phyloP scores from a whole-genome alignment of 345 rosid genomes.

The Syzygium oleosum region DNA sequence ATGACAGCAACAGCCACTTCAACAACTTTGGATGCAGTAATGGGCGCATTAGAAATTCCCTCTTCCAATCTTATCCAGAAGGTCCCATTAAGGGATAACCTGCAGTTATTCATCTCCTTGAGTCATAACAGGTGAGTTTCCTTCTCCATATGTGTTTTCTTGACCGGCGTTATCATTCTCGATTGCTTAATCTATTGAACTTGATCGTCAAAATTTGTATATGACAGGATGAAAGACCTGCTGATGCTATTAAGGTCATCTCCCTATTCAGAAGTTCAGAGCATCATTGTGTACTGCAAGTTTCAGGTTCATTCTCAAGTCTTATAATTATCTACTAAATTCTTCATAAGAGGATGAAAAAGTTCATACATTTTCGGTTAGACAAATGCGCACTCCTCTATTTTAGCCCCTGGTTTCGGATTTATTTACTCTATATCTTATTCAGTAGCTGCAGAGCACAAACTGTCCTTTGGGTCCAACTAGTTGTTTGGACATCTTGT shows the following conservation, averaged over 20 bases:
- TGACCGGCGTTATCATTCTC: not conserved
- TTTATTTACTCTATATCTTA: not conserved
- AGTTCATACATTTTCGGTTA: not conserved
- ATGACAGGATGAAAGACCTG: conserved; percentile 75
- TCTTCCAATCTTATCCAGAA: conserved; percentile 65
- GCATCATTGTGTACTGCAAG: conserved; percentile 93
- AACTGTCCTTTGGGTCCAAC: not conserved
- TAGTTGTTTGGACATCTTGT: not conserved
- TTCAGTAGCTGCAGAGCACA: not conserved
- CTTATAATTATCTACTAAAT: not conserved
- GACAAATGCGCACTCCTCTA: not conserved
- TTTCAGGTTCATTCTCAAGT: conserved; percentile 55
- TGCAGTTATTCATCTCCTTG: conserved; percentile 65
- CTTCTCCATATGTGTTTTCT: not conserved
- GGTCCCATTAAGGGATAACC: conserved; percentile 58
- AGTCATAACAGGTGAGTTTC: conserved; percentile 67
- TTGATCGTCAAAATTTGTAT: not conserved
- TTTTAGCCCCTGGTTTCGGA: not conserved
- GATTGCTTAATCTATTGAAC: not conserved
- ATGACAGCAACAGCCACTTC: conserved; percentile 96
- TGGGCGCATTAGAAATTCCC: conserved; percentile 90
- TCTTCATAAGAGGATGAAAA: not conserved
- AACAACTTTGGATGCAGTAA: conserved; percentile 60
- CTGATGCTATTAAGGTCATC: conserved; percentile 57
- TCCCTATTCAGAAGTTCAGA: conserved; percentile 51